phyloP scores from a whole-genome alignment of 306 rosid genomes.

The Pterocarpus santalinus region DNA sequence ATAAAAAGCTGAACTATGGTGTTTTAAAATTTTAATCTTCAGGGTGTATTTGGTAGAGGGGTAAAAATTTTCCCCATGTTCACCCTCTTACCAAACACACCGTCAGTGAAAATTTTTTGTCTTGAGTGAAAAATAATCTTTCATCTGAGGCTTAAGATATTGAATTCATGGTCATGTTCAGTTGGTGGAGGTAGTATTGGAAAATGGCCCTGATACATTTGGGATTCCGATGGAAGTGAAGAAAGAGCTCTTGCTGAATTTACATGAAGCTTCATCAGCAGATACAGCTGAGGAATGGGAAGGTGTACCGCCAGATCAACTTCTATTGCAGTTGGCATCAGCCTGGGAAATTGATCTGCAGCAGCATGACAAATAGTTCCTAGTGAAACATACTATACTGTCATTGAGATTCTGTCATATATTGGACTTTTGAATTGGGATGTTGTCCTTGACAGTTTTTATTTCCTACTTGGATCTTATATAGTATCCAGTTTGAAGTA shows the following conservation, averaged over 20 bases:
- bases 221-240: slow-evolving; percentile 82
- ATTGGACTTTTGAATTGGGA: slow-evolving; percentile 34
- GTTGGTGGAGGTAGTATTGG: slow-evolving; percentile 86
- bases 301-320: slow-evolving; percentile 82
- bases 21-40: too few relatives aligned
- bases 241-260: slow-evolving; percentile 80
- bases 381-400: slow-evolving; percentile 19
- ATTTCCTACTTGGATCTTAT: slow-evolving; percentile 16
- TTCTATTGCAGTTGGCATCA: slow-evolving; percentile 85
- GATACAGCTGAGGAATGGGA: slow-evolving; percentile 92
- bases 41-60: too few relatives aligned
- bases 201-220: slow-evolving; percentile 77
- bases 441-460: background rate
- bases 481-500: slow-evolving; percentile 7
- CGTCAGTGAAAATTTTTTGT: too few relatives aligned
- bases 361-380: slow-evolving; percentile 67
- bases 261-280: slow-evolving; percentile 83
- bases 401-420: slow-evolving; percentile 8
- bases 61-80: too few relatives aligned
- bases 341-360: slow-evolving; percentile 88
- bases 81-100: too few relatives aligned
- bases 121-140: background rate
- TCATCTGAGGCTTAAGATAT: slow-evolving; percentile 24
- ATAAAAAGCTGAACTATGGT: too few relatives aligned
- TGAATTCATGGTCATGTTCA: slow-evolving; percentile 48